Evolutionary conservation across 495 filamentous ascomycete genomes (phyloP).

Genomic region (Trichoderma erinaceum): DNA sequence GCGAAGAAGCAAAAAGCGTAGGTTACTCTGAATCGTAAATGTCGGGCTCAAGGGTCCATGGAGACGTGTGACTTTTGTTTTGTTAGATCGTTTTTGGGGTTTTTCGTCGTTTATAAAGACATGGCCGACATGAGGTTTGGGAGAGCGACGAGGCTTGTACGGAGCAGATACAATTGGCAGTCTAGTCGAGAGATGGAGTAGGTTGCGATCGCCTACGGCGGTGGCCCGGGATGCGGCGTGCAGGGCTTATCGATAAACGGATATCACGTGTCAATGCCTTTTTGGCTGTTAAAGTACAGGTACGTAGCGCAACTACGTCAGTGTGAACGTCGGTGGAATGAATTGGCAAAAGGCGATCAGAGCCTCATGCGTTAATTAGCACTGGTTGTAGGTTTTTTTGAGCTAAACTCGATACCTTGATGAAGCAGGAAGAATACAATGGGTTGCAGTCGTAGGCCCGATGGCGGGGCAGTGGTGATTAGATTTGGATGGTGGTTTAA

Average conservation of each 20-base stretch:
- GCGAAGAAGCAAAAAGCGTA: neutral
- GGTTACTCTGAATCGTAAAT: neutral
- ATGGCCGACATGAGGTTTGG: neutral
- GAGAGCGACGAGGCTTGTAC: neutral
- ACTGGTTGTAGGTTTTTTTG: too few relatives aligned
- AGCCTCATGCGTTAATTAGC: too few relatives aligned
- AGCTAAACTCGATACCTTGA: too few relatives aligned
- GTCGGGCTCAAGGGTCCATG: neutral
- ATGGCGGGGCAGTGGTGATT: too few relatives aligned
- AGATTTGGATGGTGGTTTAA: too few relatives aligned
- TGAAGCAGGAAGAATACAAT: too few relatives aligned
- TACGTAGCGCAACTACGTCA: neutral
- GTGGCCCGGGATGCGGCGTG: neutral
- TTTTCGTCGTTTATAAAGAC: neutral
- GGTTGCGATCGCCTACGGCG: neutral
- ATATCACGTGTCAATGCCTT: neutral
- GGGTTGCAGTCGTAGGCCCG: too few relatives aligned
- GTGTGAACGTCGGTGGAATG: neutral
- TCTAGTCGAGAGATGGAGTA: neutral
- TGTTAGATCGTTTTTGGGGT: neutral
- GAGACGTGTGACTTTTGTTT: neutral
- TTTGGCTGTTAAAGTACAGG: neutral
- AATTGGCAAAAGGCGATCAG: too few relatives aligned
- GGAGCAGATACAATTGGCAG: neutral
- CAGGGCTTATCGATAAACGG: neutral